phyloP scores from a whole-genome alignment of 2,329 filamentous ascomycete genomes.

The Penicillium sp. region DNA sequence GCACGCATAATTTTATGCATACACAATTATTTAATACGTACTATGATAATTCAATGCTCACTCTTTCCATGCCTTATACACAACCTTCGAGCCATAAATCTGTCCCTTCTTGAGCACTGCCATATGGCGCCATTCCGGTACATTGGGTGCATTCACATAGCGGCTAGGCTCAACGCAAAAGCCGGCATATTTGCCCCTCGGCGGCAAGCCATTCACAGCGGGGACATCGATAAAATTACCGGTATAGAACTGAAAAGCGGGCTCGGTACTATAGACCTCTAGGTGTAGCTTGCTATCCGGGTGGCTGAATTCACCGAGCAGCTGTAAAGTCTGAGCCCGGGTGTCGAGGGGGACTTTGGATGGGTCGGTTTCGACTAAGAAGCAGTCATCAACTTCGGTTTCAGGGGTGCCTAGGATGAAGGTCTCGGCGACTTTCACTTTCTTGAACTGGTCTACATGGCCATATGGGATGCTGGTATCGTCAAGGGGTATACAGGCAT shows the following conservation, averaged over 20 bases:
- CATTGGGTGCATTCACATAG: constrained; percentile 84
- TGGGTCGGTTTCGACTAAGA: constrained; percentile 67
- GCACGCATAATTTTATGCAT: background rate
- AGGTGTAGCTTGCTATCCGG: constrained; percentile 72
- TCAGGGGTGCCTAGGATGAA: constrained; percentile 69
- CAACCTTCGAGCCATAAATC: constrained; percentile 73
- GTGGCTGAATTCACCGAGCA: constrained; percentile 69
- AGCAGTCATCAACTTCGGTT: constrained; percentile 86
- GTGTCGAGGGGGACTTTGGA: constrained; percentile 62
- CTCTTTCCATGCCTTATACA: constrained; percentile 81
- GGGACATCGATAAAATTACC: constrained; percentile 80
- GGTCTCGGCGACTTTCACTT: constrained; percentile 59
- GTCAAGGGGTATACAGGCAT: constrained; percentile 70
- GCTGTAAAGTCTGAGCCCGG: constrained; percentile 58
- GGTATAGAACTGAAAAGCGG: constrained; percentile 95
- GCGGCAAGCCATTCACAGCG: constrained; percentile 54
- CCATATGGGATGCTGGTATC: constrained; percentile 69
- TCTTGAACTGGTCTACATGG: constrained; percentile 60
- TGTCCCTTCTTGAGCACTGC: constrained; percentile 79
- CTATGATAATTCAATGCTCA: background rate
- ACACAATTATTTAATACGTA: constrained; percentile 21
- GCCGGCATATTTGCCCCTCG: constrained; percentile 64
- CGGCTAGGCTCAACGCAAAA: constrained; percentile 92
- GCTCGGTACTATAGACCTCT: constrained; percentile 86
- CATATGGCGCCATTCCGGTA: constrained; percentile 73